Percentiles rank a stretch among this genome's conserved stretches.
phyloP scores from a whole-genome alignment of 768 basidiomycete genomes.

The Rhizopogon rudus region DNA sequence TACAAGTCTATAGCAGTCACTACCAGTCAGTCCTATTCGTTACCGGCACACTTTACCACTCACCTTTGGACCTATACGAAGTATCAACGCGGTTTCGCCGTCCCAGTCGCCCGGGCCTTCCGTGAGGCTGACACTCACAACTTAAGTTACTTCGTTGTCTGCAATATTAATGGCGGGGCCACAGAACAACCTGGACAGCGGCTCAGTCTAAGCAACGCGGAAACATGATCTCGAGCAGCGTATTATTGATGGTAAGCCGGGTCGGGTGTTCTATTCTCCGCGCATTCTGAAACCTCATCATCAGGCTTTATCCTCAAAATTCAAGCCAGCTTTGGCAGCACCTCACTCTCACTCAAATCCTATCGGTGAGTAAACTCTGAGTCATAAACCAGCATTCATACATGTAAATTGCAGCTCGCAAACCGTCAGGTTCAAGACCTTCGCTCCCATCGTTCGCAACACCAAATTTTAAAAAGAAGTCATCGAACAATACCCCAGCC shows the following conservation, averaged over 20 bases:
- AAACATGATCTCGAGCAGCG: too few relatives aligned
- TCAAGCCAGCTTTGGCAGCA: slow-evolving; percentile 37
- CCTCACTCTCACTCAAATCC: neutral
- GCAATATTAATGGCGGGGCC: too few relatives aligned
- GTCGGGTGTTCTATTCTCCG: neutral
- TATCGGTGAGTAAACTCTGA: neutral
- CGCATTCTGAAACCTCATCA: neutral
- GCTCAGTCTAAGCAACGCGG: too few relatives aligned
- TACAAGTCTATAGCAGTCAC: too few relatives aligned
- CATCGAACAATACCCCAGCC: neutral
- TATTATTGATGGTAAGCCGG: neutral
- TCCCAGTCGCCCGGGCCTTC: too few relatives aligned
- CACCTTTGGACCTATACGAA: too few relatives aligned
- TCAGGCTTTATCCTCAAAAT: slow-evolving; percentile 29
- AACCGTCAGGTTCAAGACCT: slow-evolving; percentile 11
- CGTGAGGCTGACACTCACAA: too few relatives aligned
- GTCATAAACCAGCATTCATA: neutral
- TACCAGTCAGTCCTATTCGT: too few relatives aligned
- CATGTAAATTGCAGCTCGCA: slow-evolving; percentile 16
- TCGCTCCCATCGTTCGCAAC: slow-evolving; percentile 41
- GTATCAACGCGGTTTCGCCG: too few relatives aligned
- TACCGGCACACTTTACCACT: too few relatives aligned
- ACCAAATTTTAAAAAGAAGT: slow-evolving; percentile 34
- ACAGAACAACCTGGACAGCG: too few relatives aligned
- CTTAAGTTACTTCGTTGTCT: too few relatives aligned